phyloP scores from a whole-genome alignment of 139 green algal genomes.

The Chlamydomonas incerta region DNA sequence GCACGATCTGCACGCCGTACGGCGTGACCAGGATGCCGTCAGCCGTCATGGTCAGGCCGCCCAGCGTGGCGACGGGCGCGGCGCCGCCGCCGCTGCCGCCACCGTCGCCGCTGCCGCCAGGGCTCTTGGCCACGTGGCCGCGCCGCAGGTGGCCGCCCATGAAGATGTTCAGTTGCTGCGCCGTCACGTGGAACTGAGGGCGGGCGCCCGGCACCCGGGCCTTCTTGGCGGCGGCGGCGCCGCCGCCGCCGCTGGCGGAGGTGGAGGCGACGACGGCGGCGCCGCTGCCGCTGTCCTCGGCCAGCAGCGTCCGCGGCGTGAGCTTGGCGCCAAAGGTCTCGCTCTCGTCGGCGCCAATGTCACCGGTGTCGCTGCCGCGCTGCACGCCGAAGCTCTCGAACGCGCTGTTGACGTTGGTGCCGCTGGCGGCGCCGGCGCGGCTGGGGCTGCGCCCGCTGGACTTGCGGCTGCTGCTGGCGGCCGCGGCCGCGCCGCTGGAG shows the following conservation, averaged over 20 bases:
- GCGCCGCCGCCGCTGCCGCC: not conserved
- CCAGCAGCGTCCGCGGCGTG: not conserved
- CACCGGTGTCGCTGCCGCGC: not conserved
- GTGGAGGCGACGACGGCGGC: not conserved
- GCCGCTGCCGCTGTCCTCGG: not conserved
- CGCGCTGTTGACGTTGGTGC: not conserved
- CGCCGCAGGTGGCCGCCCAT: constrained; percentile 39
- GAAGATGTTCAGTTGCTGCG: constrained; percentile 54
- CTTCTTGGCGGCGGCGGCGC: not conserved
- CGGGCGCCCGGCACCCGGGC: not conserved
- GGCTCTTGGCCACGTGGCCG: not conserved
- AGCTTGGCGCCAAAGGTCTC: not conserved
- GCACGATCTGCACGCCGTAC: constrained; percentile 22
- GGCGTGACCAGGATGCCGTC: constrained; percentile 39
- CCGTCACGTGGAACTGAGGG: constrained; percentile 19
- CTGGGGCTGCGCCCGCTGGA: too few relatives aligned
- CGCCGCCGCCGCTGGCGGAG: not conserved
- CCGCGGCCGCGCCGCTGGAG: too few relatives aligned
- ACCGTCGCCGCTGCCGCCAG: not conserved
- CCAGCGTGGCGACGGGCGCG: not conserved
- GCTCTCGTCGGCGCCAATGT: not conserved
- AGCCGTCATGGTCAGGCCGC: not conserved
- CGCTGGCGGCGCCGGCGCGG: too few relatives aligned
- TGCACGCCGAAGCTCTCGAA: not conserved
- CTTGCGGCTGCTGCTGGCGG: too few relatives aligned